Evolutionary conservation across 495 filamentous ascomycete species (phyloP).

Genomic region (Aspergillus indologenus): DNA sequence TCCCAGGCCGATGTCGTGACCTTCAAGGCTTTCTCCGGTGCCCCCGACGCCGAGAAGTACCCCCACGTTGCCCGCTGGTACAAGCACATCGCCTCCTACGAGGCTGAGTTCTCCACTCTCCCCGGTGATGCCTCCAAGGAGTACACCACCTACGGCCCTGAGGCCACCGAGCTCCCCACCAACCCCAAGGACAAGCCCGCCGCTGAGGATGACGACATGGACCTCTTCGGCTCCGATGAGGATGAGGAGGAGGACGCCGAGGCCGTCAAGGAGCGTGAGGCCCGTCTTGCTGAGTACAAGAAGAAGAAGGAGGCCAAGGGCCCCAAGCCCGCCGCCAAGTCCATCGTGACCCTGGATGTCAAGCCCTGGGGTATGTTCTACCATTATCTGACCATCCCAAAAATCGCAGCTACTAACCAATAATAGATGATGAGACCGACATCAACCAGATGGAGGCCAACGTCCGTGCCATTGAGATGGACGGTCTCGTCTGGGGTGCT

Average conservation of each 20-base stretch:
- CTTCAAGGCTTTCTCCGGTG: conserved; percentile 80
- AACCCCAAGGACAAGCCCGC: conserved; percentile 86
- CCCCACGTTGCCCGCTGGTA: conserved; percentile 96
- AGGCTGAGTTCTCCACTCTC: conserved; percentile 85
- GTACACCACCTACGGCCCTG: conserved; percentile 89
- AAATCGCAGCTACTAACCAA: conserved; percentile 25
- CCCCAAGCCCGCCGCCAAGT: conserved; percentile 87
- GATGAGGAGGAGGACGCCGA: conserved; percentile 90
- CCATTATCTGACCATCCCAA: neutral
- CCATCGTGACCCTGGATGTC: conserved; percentile 89
- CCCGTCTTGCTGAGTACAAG: conserved; percentile 87
- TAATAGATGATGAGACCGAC: conserved; percentile 85
- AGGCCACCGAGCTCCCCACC: conserved; percentile 64
- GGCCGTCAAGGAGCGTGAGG: conserved; percentile 76
- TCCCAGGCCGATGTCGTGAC: conserved; percentile 93
- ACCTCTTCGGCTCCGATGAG: conserved; percentile 87
- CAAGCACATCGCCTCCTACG: conserved; percentile 92
- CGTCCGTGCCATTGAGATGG: conserved; percentile 84
- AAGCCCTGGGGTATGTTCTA: conserved; percentile 90
- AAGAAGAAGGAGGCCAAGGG: conserved; percentile 91
- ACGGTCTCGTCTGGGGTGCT: conserved; percentile 94
- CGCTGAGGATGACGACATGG: conserved; percentile 73
- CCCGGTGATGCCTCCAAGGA: conserved; percentile 86
- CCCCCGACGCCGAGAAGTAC: conserved; percentile 79
- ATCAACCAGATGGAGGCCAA: conserved; percentile 76